Base-by-base conservation (phyloP, 169 alveolate species). In the Cryptosporidium felis region DNA sequence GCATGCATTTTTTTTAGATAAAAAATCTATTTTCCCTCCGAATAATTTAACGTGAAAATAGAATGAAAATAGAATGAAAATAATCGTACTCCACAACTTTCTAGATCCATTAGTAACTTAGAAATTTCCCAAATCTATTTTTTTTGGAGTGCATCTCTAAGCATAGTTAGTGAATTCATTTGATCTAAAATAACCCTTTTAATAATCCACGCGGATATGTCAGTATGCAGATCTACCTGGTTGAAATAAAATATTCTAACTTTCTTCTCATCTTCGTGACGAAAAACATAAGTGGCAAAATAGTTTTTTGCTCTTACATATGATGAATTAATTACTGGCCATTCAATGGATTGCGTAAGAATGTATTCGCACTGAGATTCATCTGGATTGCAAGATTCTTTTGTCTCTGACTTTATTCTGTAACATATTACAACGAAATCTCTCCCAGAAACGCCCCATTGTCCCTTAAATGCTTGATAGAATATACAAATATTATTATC, bases 361-460 rank as follows among this genome's bases (percentile, higher is more conserved):
- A 74, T 26, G 56, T 53, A 53, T 53, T 74, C 85, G 12, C 41
- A 74, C 18, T 74, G 46, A 38, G 85, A 74, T 14, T 74, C 85
- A 53, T 74, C 67, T 53, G 3, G 10, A 10, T 49, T 18, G 21
- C 28, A 21, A 5, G 26, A 32, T 10, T 42, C 45, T 12, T 66
- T 34, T 49, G 66, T 42, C 34, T 74, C 53, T 32, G 74, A 56
- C 12, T 74, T 74, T 12, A 18, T 34, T 74, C 85, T 74, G 18
- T 74, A 74, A n/a, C 85, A 74, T 16, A 74, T 74, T 10, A 74
- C 85, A 34, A 74, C 85, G 56, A 74, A 74, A 38, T 74, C 85
- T 58, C 85, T 74, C 18, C 85, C 85, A 21, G 85, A 49, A n/a
- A 74, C 85, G n/a, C 85, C 85, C 85, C 85, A 74, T 16, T 74